These are phyloP conservation scores for Aspergillus arachidicola DNA, from an alignment of 2,329 filamentous ascomycete genomes.

Conservation along the genomic window DNA sequence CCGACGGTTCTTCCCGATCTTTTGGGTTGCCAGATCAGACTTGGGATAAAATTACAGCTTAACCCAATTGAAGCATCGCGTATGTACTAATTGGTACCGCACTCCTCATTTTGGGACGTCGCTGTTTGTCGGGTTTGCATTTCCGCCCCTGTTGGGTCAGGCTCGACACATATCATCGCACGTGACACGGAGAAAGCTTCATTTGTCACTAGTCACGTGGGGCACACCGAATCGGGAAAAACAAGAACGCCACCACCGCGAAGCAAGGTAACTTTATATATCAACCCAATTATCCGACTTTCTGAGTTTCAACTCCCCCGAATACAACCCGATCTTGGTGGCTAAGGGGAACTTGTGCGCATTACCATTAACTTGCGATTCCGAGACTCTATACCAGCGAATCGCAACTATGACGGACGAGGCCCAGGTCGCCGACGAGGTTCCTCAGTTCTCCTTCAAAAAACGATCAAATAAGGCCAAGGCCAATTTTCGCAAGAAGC, in stretches of 20 bases:
- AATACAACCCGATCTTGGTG: neutral
- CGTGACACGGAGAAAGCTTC: neutral
- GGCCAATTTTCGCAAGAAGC: constrained; percentile 76
- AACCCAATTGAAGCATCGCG: neutral
- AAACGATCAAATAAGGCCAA: constrained; percentile 78
- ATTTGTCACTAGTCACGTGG: constrained; percentile 8
- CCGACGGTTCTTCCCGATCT: neutral
- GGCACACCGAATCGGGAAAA: neutral
- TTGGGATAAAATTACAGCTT: neutral
- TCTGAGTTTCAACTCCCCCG: neutral
- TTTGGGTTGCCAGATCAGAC: neutral
- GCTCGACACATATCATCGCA: neutral
- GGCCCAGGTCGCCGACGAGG: constrained; percentile 20
- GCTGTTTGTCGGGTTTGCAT: constrained; percentile 13
- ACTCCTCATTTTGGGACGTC: neutral
- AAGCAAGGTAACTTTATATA: neutral
- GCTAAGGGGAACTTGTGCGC: neutral
- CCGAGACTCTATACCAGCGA: neutral
- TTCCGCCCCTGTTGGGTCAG: neutral
- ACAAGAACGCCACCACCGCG: neutral
- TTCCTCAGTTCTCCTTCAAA: constrained; percentile 66
- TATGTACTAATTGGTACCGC: neutral
- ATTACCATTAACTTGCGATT: neutral
- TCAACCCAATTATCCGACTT: neutral
- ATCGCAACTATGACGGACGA: constrained; percentile 33